Base-by-base conservation (phyloP, 768 basidiomycete genomes). In the Mycena rebaudengoi region DNA sequence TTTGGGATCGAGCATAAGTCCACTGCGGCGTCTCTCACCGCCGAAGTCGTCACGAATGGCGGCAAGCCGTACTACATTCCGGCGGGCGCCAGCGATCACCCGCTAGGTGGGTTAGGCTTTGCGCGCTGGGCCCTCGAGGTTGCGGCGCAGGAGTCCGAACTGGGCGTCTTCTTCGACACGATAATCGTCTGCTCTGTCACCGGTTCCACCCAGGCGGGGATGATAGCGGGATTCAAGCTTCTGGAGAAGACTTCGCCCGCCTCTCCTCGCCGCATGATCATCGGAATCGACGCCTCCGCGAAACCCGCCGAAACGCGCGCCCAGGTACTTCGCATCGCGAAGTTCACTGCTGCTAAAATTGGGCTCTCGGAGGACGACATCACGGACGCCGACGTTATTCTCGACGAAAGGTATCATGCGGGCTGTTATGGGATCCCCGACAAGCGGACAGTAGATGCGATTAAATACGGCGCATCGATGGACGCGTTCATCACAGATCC, bases 401-500 rank as follows among this genome's bases (percentile, higher is more conserved):
- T 73, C 28, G 69, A 71, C 58, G 70, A 69, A 33, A 57, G 71
- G 8, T 73, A 71, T 46, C 70, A 71, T 49, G 71, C 70, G 0
- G 70, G 69, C 20, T 53, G 52, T 18, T 73, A 73, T 59, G 70
- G 71, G 1, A 67, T 73, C n/a, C 71, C 71, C 2, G 69, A 73
- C 33, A 63, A 69, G 25, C 41, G 55, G 65, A 73, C 71, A 20
- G 53, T 71, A 1, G 71, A 66, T 54, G 72, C 72, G 23, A 70
- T 71, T 49, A 68, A 65, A 48, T 71, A 70, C 21, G 70, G 69
- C 7, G 70, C 70, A 13, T 26, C 58, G 26, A 70, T 70, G 69
- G 72, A 73, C 13, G 72, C 70, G 29, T 71, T 73, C 45, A 70
- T 73, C 25, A 73, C 72, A 14, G 72, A 73, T 30, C 72, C 70